Base-by-base conservation (phyloP, 2,329 filamentous ascomycete genomes). In the Alternaria novae-zelandiae region DNA sequence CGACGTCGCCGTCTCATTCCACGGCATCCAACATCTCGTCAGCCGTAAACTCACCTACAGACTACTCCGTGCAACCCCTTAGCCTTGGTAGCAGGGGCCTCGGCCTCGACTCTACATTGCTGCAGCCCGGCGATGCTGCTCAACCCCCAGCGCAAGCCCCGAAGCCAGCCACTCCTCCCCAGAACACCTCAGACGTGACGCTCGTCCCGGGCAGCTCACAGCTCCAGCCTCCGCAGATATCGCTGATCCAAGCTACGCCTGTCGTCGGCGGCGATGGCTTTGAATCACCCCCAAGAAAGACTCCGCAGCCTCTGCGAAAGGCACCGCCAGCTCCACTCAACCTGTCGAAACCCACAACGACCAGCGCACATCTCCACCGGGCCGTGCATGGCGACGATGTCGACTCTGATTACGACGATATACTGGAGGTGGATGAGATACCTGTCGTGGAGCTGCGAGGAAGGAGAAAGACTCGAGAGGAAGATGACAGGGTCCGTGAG, bases 321-420 rank as follows among this genome's bases (percentile, higher is more conserved):
- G 88, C 90, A 6, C 94, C 94, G 3, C 95, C 95, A 50, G 92
- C 93, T 12, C 94, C 95, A 2, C 80, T 98, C 57, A 90, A 94
- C 74, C 84, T 98, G 23, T 86, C 85, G 21, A 82, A 82, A 64
- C 76, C 77, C 17, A 79, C 80, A 11, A 78, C 74, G 47, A 72
- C 82, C 36, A 83, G 81, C 59, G 77, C 81, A 11, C 83, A 84
- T 61, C 75, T 83, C 53, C 80, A 84, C 49, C 79, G 82, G 49
- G 77, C 80, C 3, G 81, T 81, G 25, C 79, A 82, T 21, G 79
- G 81, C 1, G 88, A 90, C n/a, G 89, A 90, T 12, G 90, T 90
- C 0, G 92, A 93, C 63, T 94, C 92, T 0, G 94, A 97, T 67
- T 96, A 94, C 70, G 93, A 96, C 63, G 91, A 94, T 66, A 86